Base-by-base conservation (phyloP, 1,284 basidiomycete species). In the Baeospora myosura region DNA sequence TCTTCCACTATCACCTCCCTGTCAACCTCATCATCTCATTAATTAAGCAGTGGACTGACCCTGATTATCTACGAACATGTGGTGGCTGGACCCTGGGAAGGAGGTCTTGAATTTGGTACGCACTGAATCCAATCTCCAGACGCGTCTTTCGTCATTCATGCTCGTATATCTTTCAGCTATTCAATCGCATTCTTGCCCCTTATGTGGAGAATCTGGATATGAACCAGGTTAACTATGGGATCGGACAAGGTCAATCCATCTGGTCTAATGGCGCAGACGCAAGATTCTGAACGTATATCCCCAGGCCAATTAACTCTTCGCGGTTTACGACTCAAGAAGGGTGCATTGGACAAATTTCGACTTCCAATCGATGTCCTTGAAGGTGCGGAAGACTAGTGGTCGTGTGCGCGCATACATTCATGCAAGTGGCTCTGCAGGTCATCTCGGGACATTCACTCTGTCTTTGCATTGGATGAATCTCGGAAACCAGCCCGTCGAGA, bases 191-290 rank as follows among this genome's bases (percentile, higher is more conserved):
- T 50, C 81, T 97, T 38, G 89, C 91, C 32, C 88, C 91, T 1
- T 98, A 98, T 74, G 88, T 98, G 49, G 93, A 96, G 68, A 96
- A 97, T 55, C 69, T 99, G 60, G 93, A 98, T 63, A 81, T 93
- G 54, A 86, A 88, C 56, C 91, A 96, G 64, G 84, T 98, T 38
- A 94, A 93, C 56, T 86, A 96, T 68, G 94, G 93, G 22, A 90
- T 98, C 51, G 89, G 83, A 55, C 87, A 90, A 72, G 95, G 94
- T 79, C n/a, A n/a, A n/a, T n/a, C n/a, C n/a, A 8, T 26, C n/a
- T 30, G 14, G 1, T 40, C 12, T 24, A 21, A 4, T 5, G 36
- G 11, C 36, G 21, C 22, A 7, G 29, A 34, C 28, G 21, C 3
- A 41, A 17, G 12, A 4, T 39, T 16, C 17, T 40, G 21, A 31